Conservation (phyloP, 1,139 yeast genomes). For the Saccharomyces hybrid region DNA sequence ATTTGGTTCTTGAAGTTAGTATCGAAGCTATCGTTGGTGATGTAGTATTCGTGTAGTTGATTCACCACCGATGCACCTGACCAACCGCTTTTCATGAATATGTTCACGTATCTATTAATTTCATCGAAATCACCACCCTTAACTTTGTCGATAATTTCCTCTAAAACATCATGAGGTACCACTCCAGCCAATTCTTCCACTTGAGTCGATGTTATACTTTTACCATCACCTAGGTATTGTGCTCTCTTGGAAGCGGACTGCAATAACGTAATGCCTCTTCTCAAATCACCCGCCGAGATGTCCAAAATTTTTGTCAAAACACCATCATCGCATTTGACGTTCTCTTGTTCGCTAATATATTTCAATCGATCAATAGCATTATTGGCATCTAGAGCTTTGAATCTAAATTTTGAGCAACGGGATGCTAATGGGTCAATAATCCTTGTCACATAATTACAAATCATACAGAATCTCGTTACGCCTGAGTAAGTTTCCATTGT, state of each 20-base stretch:
- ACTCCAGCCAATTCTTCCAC: slow-evolving; percentile 76
- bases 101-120: slow-evolving; percentile 45
- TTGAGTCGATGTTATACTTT: slow-evolving; percentile 33
- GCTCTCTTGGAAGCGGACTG: slow-evolving; percentile 78
- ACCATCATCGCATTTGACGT: slow-evolving; percentile 40
- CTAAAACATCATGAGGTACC: slow-evolving; percentile 52
- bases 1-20: slow-evolving; percentile 57
- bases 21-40: slow-evolving; percentile 49
- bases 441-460: slow-evolving; percentile 92
- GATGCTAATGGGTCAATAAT: slow-evolving; percentile 95
- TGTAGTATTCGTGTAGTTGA: slow-evolving; percentile 70
- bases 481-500: slow-evolving; percentile 93
- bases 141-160: slow-evolving; percentile 36
- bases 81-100: slow-evolving; percentile 70
- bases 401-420: slow-evolving; percentile 90
- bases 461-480: slow-evolving; percentile 86
- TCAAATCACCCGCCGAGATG: slow-evolving; percentile 79
- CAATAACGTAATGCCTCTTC: slow-evolving; percentile 84
- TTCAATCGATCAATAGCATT: slow-evolving; percentile 63
- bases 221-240: slow-evolving; percentile 11
- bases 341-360: slow-evolving; percentile 46
- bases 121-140: slow-evolving; percentile 36
- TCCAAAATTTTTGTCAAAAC: slow-evolving; percentile 56
- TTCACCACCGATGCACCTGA: slow-evolving; percentile 72
- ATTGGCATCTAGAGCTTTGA: slow-evolving; percentile 63